These are phyloP conservation scores for Platanus orientalis DNA, from an alignment of 164 flowering plant species.

Conservation along the genomic window DNA sequence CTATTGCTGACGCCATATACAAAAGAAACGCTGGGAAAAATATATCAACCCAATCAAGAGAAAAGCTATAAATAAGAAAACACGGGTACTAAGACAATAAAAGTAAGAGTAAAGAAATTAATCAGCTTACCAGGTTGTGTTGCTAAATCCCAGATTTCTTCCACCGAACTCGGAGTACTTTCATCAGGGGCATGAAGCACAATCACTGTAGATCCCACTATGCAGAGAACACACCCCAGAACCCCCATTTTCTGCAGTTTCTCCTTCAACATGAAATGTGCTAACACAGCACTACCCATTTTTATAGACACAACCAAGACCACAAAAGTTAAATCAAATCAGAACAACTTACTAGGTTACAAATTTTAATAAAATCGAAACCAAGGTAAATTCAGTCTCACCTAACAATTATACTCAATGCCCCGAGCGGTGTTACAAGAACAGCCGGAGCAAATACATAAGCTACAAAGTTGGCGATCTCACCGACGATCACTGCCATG, in stretches of 20 bases:
- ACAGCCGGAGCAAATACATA: constrained; percentile 94
- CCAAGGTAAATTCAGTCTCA: constrained; percentile 12
- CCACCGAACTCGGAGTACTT: constrained; percentile 51
- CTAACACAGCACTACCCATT: constrained; percentile 74
- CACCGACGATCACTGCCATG: constrained; percentile 83
- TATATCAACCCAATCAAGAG: constrained; percentile 3
- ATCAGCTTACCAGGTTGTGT: constrained; percentile 62
- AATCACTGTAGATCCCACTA: constrained; percentile 80
- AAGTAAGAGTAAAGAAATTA: not conserved
- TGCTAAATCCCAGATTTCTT: constrained; percentile 85
- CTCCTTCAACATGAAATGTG: constrained; percentile 79
- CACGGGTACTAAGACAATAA: not conserved
- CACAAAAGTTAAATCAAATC: not conserved
- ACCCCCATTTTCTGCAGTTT: constrained; percentile 73
- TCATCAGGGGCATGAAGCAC: constrained; percentile 94
- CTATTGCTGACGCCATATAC: constrained; percentile 66
- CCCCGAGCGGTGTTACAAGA: constrained; percentile 92
- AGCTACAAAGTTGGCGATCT: constrained; percentile 81
- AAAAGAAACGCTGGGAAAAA: constrained; percentile 72
- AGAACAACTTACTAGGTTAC: not conserved
- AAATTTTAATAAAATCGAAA: not conserved
- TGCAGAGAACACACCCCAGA: constrained; percentile 75
- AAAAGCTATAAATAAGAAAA: not conserved
- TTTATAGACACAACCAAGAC: not conserved
- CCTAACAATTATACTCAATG: constrained; percentile 93